These are phyloP conservation scores for Penicillium sp. DNA, from an alignment of 2,329 filamentous ascomycete species.

Conservation along the genomic window DNA sequence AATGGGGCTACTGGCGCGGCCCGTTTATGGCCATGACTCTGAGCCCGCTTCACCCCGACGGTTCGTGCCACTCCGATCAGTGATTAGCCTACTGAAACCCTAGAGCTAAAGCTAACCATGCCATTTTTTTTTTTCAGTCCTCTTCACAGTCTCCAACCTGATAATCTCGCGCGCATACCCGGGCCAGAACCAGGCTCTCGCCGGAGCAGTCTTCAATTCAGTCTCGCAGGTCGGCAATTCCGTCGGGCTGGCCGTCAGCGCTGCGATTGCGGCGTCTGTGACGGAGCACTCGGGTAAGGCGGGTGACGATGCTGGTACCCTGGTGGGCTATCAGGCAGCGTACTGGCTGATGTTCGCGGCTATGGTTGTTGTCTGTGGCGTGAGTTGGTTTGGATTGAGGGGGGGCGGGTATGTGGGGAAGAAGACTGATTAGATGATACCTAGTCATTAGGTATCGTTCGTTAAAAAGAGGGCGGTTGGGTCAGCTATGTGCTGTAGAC, in stretches of 20 bases:
- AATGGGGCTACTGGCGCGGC: conserved; percentile 54
- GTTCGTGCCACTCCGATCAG: too few relatives aligned
- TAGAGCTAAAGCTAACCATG: too few relatives aligned
- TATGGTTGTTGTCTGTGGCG: conserved; percentile 12
- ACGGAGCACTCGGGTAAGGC: conserved; percentile 40
- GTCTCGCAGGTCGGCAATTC: conserved; percentile 60
- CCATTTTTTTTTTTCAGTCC: not conserved
- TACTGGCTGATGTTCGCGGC: conserved; percentile 19
- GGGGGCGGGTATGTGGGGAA: conserved; percentile 12
- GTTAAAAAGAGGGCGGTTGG: too few relatives aligned
- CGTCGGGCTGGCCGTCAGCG: conserved; percentile 56
- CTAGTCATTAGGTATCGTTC: too few relatives aligned
- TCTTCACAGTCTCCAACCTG: conserved; percentile 62
- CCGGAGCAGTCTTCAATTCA: conserved; percentile 65
- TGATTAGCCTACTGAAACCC: too few relatives aligned
- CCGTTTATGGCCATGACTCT: conserved; percentile 52
- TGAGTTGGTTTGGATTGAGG: conserved; percentile 11
- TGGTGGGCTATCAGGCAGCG: conserved; percentile 10
- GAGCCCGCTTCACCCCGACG: conserved; percentile 51
- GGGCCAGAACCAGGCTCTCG: conserved; percentile 59
- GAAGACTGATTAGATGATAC: conserved; percentile 2
- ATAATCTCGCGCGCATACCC: conserved; percentile 61
- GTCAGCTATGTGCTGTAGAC: too few relatives aligned
- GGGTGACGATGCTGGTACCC: not conserved
- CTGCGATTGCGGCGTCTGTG: conserved; percentile 48